Evolutionary conservation across 257 asterid genomes (phyloP), one percentile per base, ranked within the genome.

Genomic region (Gynochthodes officinalis): DNA sequence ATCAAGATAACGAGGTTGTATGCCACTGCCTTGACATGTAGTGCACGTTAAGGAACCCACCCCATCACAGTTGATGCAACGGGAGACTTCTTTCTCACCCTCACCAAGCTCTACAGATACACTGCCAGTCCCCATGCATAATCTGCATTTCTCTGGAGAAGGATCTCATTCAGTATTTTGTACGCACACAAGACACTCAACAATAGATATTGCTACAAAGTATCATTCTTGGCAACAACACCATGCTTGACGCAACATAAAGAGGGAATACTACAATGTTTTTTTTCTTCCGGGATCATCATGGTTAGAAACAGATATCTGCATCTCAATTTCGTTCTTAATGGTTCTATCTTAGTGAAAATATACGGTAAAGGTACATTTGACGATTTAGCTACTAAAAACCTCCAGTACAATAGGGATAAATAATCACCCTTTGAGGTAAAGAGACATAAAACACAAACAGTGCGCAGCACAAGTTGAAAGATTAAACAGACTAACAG

Each of bases 1-100:
- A 74, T 94, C 99, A 55, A 94, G 99, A 75, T 94, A 94, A 11
- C 99, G 89, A 44, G 99, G 99, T 78, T 94, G 99, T 73, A 94
- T 91, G 78, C 99, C 99, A 60, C 87, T 91, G 72, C 99, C 99
- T 84, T 94, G 99, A 84, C 99, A 94, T 14, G 97, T 94, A 64
- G 99, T 89, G 95, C 99, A 94, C 3, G 99, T 89, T 81, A 91
- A 82, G 25, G 96, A 83, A 75, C 98, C 97, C 73, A 54, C 85
- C 35, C 95, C 95, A 0, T 94, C 93, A 76, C 99, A 94, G 30
- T 94, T 94, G 71, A 91, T 91, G 89, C 99, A 94, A 35, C 67
- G 66, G 2, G 99, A 91, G 52, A 88, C 93, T 82, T 94, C 97
- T 75, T 80, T 83, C 79, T 90, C 96, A 0, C 74, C 90, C 39